Evolutionary conservation across 148 eudicot species (phyloP), one percentile per base, ranked within the genome.

Genomic region (Limonium bicolor): DNA sequence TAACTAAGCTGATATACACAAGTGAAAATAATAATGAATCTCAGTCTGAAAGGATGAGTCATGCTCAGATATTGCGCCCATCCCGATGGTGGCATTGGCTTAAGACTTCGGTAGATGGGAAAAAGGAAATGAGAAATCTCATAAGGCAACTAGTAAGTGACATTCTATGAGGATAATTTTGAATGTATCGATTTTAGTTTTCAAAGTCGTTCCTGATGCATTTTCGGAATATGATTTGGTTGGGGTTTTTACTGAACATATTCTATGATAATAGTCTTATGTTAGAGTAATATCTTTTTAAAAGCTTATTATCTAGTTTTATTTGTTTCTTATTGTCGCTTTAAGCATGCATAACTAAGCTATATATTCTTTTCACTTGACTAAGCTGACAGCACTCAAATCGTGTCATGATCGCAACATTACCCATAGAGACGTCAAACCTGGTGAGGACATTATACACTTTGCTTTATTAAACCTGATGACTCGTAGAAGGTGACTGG

Each of bases 11-110:
- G 71, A 66, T 90, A 64, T 80, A 90, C 61, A 73, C 95, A 59
- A 68, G 85, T 24, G 85, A 67, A 71, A 50, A 48, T 54, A 48
- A 62, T 44, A 71, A 74, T 53, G 67, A 68, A 55, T 60, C 51
- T 37, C 42, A 54, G 41, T 61, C 67, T 60, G 77, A 80, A 48
- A 69, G 70, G 20, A 44, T 36, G 18, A 74, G 77, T 41, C 77
- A 60, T 41, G 65, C 79, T 56, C 87, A 72, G 56, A 55, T 90
- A 50, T 67, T 90, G 55, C 78, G 60, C 61, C 93, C 99, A 27
- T 90, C 99, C 50, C 71, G 73, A 56, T 90, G 99, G 99, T 90
- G 99, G 99, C 85, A 76, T 27, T 80, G 99, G 99, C 60, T 90
- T 54, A 90, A 90, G 74, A 72, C 72, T 41, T 84, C 95, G 21